These are phyloP conservation scores for Sclerospora graminicola DNA, from an alignment of 352 stramenopile genomes.

Conservation along the genomic window DNA sequence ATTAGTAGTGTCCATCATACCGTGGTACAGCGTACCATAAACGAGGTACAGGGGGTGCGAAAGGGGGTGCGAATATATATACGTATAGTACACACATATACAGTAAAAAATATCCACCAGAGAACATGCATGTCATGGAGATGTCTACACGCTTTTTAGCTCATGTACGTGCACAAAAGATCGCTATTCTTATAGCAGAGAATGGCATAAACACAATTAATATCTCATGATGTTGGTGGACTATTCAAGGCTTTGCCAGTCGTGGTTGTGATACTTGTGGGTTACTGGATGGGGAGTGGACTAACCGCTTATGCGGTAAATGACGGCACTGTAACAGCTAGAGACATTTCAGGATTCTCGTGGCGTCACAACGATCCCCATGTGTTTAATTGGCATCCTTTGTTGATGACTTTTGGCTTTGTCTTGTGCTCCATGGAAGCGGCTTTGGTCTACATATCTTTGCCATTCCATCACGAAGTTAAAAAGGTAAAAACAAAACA, in stretches of 20 bases:
- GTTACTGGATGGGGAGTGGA: conserved; percentile 59
- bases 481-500: conserved; percentile 37
- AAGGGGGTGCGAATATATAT: too few species aligned
- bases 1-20: too few species aligned
- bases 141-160: conserved; percentile 13
- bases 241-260: conserved; percentile 48
- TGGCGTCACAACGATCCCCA: conserved; percentile 43
- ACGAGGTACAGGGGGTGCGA: too few species aligned
- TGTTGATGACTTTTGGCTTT: conserved; percentile 81
- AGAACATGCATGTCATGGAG: too few species aligned
- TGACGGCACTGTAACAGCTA: conserved; percentile 31
- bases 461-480: conserved; percentile 51
- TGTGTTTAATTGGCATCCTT: conserved; percentile 84
- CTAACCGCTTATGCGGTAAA: conserved; percentile 48
- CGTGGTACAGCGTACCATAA: too few species aligned
- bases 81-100: too few species aligned
- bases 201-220: neutral
- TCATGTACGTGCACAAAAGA: conserved; percentile 12
- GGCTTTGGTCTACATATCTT: conserved; percentile 51
- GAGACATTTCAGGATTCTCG: conserved; percentile 51
- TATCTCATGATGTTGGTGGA: neutral
- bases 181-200: neutral
- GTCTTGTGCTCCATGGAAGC: conserved; percentile 68
- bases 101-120: too few species aligned
- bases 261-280: conserved; percentile 53